These are phyloP conservation scores for Pleurotus sapidus DNA, from an alignment of 768 basidiomycete species.

Conservation along the genomic window DNA sequence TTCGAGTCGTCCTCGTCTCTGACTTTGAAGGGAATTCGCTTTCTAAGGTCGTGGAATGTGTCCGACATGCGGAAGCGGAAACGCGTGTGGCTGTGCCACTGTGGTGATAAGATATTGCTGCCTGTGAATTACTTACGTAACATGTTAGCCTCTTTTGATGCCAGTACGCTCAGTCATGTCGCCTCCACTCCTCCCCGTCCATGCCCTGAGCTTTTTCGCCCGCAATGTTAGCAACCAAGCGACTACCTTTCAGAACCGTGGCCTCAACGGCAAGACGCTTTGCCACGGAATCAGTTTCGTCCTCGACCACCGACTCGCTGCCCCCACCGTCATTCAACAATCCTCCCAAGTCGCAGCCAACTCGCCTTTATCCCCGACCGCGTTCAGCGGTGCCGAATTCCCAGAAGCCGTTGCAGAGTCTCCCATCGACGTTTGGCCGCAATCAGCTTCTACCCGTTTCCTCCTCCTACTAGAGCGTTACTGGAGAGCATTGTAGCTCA, in stretches of 20 bases:
- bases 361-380: constrained; percentile 43
- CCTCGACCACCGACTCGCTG: constrained; percentile 32
- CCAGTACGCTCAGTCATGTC: no score
- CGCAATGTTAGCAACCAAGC: constrained; percentile 3
- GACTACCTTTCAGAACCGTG: neutral
- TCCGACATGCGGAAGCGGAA: neutral
- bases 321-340: constrained; percentile 23
- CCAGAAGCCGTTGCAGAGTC: constrained; percentile 39
- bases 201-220: neutral
- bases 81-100: no score
- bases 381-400: constrained; percentile 37
- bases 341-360: constrained; percentile 24
- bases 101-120: no score
- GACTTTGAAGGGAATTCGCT: constrained; percentile 9
- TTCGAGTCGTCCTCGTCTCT: neutral
- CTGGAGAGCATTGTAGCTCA: constrained; percentile 76
- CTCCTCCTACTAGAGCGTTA: constrained; percentile 73
- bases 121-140: no score
- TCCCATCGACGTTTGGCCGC: constrained; percentile 72
- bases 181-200: no score
- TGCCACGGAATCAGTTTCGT: constrained; percentile 38
- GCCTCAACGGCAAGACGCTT: neutral
- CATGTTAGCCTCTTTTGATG: no score
- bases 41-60: constrained; percentile 3
- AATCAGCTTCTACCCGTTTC: constrained; percentile 83